phyloP scores from a whole-genome alignment of 345 rosid genomes.

The Dimocarpus longan region DNA sequence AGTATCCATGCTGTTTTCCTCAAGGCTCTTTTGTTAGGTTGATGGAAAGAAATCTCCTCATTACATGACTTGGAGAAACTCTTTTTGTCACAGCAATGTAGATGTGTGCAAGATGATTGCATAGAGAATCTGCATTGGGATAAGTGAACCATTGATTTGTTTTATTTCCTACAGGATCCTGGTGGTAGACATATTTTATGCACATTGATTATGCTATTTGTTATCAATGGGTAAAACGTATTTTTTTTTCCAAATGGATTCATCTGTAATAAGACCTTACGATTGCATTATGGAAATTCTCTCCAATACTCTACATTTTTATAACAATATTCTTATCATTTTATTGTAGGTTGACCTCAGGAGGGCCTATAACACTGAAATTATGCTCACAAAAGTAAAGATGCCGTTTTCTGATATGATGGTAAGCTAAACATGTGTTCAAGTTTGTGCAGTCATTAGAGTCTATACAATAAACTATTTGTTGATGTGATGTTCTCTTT shows the following conservation, averaged over 20 bases:
- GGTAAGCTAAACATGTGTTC: conserved; percentile 58
- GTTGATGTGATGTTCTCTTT: conserved; percentile 3
- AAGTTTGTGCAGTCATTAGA: background rate
- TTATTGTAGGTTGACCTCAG: conserved; percentile 80
- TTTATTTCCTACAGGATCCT: background rate
- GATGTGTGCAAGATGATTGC: background rate
- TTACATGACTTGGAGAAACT: background rate
- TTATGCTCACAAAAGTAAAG: conserved; percentile 99
- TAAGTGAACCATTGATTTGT: background rate
- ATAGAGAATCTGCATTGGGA: background rate
- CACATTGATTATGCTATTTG: background rate
- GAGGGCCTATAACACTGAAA: conserved; percentile 99
- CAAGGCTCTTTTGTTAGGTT: background rate
- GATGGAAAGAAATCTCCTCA: background rate
- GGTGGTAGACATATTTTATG: background rate
- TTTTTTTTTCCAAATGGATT: background rate
- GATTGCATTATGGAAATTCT: background rate
- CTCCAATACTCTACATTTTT: background rate
- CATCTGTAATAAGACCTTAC: background rate
- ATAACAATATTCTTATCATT: conserved; percentile 13
- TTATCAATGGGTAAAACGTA: background rate
- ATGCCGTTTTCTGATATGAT: conserved; percentile 99
- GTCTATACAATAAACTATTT: background rate
- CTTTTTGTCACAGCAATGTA: background rate
- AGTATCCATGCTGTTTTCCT: background rate